Evolutionary conservation across 441 rosid genomes (phyloP).

Genomic region (Pelargonium australe): DNA sequence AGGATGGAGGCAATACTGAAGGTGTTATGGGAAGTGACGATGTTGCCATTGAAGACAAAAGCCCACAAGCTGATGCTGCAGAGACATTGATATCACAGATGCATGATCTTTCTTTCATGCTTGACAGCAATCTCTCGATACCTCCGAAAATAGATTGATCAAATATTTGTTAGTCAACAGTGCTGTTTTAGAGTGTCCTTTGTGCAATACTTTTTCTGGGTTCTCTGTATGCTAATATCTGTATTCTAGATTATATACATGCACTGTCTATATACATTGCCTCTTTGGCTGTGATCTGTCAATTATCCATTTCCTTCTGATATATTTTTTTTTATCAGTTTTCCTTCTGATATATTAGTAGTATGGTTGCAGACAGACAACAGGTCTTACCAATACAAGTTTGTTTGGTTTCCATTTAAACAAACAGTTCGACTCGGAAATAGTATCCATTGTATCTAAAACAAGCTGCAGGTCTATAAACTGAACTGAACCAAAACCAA

Average conservation of each 20-base stretch:
- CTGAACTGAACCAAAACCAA: too few relatives aligned
- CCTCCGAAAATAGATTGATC: slow-evolving; percentile 23
- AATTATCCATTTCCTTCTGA: background rate
- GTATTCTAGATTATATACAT: slow-evolving; percentile 1
- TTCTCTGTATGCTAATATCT: slow-evolving; percentile 9
- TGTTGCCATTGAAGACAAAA: slow-evolving; percentile 17
- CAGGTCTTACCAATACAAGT: too few relatives aligned
- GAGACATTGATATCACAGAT: slow-evolving; percentile 59
- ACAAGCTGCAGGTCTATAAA: too few relatives aligned
- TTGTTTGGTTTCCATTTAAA: too few relatives aligned
- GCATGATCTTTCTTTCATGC: slow-evolving; percentile 89
- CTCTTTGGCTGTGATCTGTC: background rate
- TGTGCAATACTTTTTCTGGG: slow-evolving; percentile 4
- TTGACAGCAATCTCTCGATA: slow-evolving; percentile 49
- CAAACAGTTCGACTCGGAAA: too few relatives aligned
- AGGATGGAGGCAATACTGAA: slow-evolving; percentile 27
- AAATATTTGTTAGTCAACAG: background rate
- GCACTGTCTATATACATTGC: background rate
- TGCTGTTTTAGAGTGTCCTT: background rate
- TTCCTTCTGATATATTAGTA: too few relatives aligned
- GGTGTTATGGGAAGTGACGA: slow-evolving; percentile 26
- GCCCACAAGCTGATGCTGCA: slow-evolving; percentile 31
- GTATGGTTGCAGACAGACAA: too few relatives aligned
- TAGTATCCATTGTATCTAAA: too few relatives aligned
- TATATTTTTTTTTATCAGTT: too few relatives aligned